Percentiles rank a stretch among this genome's conserved stretches.
These are phyloP conservation scores for Boletus coccyginus DNA, from an alignment of 768 basidiomycete genomes.

Conservation along the genomic window DNA sequence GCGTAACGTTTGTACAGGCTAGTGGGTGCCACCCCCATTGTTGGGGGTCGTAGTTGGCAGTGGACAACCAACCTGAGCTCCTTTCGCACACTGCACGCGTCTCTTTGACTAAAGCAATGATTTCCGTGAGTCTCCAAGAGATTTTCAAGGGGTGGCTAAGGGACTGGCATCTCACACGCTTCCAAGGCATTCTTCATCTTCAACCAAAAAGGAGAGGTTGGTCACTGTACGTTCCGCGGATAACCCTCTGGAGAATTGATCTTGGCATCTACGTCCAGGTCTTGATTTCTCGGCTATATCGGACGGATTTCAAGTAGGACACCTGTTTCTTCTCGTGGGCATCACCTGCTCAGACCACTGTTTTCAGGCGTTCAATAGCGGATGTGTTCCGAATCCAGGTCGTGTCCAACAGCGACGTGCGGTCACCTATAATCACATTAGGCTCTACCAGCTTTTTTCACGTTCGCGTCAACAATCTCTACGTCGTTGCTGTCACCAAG, in stretches of 20 bases:
- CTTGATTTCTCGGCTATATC: slow-evolving; percentile 92
- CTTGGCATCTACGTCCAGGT: slow-evolving; percentile 49
- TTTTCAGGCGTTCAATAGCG: slow-evolving; percentile 83
- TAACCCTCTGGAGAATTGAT: background rate
- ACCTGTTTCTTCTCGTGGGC: slow-evolving; percentile 5
- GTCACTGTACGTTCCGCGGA: slow-evolving; percentile 16
- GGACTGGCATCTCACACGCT: background rate
- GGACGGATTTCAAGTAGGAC: slow-evolving; percentile 92
- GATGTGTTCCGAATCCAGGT: slow-evolving; percentile 99
- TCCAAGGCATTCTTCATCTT: slow-evolving; percentile 97
- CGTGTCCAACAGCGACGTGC: slow-evolving; percentile 94
- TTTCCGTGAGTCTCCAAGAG: slow-evolving; percentile 38
- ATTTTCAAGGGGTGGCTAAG: background rate
- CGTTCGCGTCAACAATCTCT: slow-evolving; percentile 92
- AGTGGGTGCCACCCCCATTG: slow-evolving; percentile 10
- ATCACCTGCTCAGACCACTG: slow-evolving; percentile 1
- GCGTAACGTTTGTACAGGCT: slow-evolving; percentile 43
- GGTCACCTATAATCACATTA: slow-evolving; percentile 95
- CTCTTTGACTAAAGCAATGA: slow-evolving; percentile 33
- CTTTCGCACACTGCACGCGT: slow-evolving; percentile 5
- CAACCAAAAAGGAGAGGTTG: slow-evolving; percentile 98
- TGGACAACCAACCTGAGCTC: too few relatives aligned
- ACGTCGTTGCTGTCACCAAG: slow-evolving; percentile 96
- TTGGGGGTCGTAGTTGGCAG: slow-evolving; percentile 3
- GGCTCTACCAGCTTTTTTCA: slow-evolving; percentile 99